Evolutionary conservation across 2,329 filamentous ascomycete genomes (phyloP).

Genomic region (Aureobasidium sp.): DNA sequence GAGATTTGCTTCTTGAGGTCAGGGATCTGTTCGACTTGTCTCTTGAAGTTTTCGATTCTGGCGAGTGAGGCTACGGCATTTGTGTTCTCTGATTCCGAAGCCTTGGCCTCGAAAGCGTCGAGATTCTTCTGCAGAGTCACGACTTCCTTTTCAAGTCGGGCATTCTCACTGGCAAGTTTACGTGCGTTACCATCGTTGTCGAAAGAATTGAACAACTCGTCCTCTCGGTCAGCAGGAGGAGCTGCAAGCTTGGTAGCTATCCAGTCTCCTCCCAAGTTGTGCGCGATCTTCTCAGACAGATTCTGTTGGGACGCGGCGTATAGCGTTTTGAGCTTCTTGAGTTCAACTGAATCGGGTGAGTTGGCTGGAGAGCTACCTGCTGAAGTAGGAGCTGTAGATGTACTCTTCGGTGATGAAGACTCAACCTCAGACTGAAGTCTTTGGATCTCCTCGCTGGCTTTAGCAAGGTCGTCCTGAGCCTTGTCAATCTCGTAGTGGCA

Average conservation of each 20-base stretch:
- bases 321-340: neutral
- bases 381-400: neutral
- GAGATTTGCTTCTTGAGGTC: neutral
- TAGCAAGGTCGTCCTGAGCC: neutral
- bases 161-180: neutral
- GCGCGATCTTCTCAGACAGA: neutral
- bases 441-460: neutral
- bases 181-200: neutral
- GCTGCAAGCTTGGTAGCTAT: neutral
- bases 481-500: neutral
- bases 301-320: neutral
- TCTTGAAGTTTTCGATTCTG: neutral
- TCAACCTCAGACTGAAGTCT: neutral
- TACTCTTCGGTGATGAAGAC: neutral
- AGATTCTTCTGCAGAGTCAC: neutral
- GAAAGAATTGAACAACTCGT: neutral
- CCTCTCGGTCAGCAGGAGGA: neutral
- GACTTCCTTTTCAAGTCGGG: neutral
- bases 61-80: neutral
- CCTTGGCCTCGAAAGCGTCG: neutral
- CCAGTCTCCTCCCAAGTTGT: neutral
- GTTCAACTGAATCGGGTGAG: neutral
- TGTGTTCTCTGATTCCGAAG: neutral
- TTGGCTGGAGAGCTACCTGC: neutral
- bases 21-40: neutral